Conservation (phyloP, 371 early-diverging fungal genomes). For the Mortierella sp. region DNA sequence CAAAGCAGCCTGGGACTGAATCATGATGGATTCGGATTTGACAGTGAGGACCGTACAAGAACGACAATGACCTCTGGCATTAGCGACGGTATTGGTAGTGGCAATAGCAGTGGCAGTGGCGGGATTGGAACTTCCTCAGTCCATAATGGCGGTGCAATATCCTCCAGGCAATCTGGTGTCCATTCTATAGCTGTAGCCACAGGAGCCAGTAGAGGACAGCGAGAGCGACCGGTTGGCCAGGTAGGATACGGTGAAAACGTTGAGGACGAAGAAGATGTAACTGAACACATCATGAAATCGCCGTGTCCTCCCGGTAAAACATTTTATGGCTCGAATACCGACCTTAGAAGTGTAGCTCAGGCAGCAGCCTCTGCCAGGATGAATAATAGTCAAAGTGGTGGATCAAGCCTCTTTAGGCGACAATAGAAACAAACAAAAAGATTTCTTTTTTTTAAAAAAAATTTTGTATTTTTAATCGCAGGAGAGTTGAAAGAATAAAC, state of each 20-base stretch:
- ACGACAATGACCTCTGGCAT: conserved; percentile 7
- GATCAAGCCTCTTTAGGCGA: conserved; percentile 6
- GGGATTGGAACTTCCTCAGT: neutral
- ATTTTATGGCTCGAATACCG: conserved; percentile 25
- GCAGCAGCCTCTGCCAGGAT: conserved; percentile 19
- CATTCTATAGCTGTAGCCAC: neutral
- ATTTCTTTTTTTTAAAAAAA: too few species aligned
- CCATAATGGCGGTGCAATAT: neutral
- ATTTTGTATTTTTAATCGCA: neutral
- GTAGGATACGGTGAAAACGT: conserved; percentile 10
- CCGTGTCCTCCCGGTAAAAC: conserved; percentile 46
- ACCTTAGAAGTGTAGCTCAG: conserved; percentile 27
- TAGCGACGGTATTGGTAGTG: conserved; percentile 1
- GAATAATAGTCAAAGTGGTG: neutral
- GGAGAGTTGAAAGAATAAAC: neutral
- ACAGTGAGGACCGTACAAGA: conserved; percentile 36
- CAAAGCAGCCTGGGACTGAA: conserved; percentile 52
- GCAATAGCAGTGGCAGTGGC: neutral
- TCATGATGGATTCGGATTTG: conserved; percentile 43
- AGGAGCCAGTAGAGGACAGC: neutral
- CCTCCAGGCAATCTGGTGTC: neutral
- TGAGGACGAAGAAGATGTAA: conserved; percentile 30
- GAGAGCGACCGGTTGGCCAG: neutral
- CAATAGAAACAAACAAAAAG: neutral
- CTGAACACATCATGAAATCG: conserved; percentile 26